A percentile compares a stretch with the other conserved stretches of the same genome.
Evolutionary conservation across 1,284 basidiomycete genomes (phyloP).

Genomic region (Naganishia sp.): DNA sequence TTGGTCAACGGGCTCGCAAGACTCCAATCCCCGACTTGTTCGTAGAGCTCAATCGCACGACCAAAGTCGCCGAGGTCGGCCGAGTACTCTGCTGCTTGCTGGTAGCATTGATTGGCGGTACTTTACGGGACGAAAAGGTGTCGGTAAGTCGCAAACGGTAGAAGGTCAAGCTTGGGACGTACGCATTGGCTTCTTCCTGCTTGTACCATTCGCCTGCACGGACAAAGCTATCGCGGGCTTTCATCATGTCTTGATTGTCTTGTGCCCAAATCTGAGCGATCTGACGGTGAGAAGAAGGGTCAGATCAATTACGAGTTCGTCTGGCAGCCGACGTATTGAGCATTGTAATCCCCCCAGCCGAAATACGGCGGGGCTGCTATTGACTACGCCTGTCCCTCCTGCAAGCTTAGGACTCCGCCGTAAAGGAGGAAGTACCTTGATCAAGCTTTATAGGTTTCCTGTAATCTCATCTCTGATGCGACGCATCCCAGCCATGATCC

Average conservation of each 20-base stretch:
- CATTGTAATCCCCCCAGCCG: too few relatives aligned
- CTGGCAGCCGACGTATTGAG: too few relatives aligned
- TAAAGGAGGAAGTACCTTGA: background rate
- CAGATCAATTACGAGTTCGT: too few relatives aligned
- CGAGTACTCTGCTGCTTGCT: slow-evolving; percentile 92
- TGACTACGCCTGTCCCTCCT: too few relatives aligned
- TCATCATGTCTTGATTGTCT: slow-evolving; percentile 54
- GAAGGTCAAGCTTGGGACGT: slow-evolving; percentile 51
- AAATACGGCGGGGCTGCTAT: too few relatives aligned
- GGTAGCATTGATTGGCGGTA: slow-evolving; percentile 92
- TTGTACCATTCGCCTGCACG: slow-evolving; percentile 96
- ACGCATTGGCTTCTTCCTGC: slow-evolving; percentile 95
- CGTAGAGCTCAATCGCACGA: slow-evolving; percentile 82
- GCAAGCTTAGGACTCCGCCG: too few relatives aligned
- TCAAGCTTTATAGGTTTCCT: background rate
- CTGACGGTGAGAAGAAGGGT: slow-evolving; percentile 30
- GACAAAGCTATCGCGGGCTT: slow-evolving; percentile 85
- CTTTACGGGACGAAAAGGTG: slow-evolving; percentile 54
- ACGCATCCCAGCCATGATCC: background rate
- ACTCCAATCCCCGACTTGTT: slow-evolving; percentile 85
- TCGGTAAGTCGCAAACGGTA: slow-evolving; percentile 13
- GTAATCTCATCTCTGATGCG: background rate
- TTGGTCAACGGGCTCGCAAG: slow-evolving; percentile 85
- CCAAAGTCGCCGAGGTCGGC: slow-evolving; percentile 84
- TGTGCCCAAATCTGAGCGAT: slow-evolving; percentile 90